Conservation (phyloP, 164 flowering plant genomes). For the Annona cherimola region DNA sequence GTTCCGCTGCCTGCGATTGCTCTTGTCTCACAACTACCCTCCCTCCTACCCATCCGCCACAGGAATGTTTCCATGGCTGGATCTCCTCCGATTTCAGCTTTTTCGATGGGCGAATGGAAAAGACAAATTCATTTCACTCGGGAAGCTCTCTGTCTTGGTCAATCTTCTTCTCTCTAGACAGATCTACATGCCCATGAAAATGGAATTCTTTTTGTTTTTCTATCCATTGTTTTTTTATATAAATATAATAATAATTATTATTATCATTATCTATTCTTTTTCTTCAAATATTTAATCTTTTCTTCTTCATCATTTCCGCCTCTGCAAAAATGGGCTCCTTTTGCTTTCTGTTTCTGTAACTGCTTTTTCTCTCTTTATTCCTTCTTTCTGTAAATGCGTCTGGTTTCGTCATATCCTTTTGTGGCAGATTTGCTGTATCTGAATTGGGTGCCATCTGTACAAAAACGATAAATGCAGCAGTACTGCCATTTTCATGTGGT, state of each 20-base stretch:
- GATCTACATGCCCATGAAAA: slow-evolving; percentile 48
- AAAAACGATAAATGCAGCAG: slow-evolving; percentile 22
- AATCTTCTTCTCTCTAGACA: slow-evolving; percentile 14
- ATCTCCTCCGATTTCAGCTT: slow-evolving; percentile 37
- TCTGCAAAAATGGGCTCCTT: slow-evolving; percentile 40
- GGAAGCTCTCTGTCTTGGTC: slow-evolving; percentile 17
- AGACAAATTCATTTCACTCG: slow-evolving; percentile 22
- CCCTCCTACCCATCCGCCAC: slow-evolving; percentile 6
- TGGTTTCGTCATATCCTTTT: not conserved
- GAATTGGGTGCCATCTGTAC: slow-evolving; percentile 16
- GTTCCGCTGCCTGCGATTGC: slow-evolving; percentile 12
- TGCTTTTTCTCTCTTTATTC: slow-evolving; percentile 14
- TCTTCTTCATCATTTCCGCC: slow-evolving; percentile 3
- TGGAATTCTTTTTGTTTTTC: slow-evolving; percentile 21
- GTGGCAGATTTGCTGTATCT: slow-evolving; percentile 47
- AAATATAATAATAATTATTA: too few species aligned
- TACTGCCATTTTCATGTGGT: slow-evolving; percentile 20
- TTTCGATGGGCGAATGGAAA: slow-evolving; percentile 21
- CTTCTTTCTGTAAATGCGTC: not conserved
- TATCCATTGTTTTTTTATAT: too few species aligned
- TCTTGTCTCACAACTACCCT: slow-evolving; percentile 10
- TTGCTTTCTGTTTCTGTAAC: slow-evolving; percentile 6
- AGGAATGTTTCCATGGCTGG: slow-evolving; percentile 25
- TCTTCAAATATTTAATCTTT: not conserved
- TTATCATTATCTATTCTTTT: not conserved